phyloP scores from a whole-genome alignment of 768 basidiomycete genomes.

The Suillus placidus region DNA sequence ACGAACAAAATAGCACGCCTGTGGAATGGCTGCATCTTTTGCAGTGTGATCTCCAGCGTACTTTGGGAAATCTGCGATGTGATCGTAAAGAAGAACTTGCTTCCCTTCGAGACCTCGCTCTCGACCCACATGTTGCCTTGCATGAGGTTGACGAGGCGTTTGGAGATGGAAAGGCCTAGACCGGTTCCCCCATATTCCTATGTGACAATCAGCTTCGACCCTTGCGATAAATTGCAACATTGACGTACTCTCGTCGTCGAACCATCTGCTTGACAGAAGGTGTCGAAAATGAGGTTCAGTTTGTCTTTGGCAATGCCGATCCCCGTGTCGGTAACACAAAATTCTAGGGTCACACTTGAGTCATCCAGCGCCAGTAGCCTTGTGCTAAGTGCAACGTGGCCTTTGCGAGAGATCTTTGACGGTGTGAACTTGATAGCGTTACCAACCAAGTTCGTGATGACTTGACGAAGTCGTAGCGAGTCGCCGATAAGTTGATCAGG shows the following conservation, averaged over 20 bases:
- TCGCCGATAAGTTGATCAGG: slow-evolving; percentile 98
- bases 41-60: slow-evolving; percentile 69
- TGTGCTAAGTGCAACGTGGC: slow-evolving; percentile 89
- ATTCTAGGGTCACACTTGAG: slow-evolving; percentile 86
- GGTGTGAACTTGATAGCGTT: slow-evolving; percentile 99
- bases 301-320: slow-evolving; percentile 99
- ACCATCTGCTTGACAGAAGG: slow-evolving; percentile 98
- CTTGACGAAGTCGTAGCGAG: slow-evolving; percentile 90
- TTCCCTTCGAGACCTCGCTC: slow-evolving; percentile 89
- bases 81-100: slow-evolving; percentile 97
- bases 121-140: slow-evolving; percentile 99
- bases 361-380: slow-evolving; percentile 79
- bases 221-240: slow-evolving; percentile 11
- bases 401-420: slow-evolving; percentile 73
- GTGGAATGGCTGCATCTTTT: slow-evolving; percentile 84
- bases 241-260: slow-evolving; percentile 86
- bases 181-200: slow-evolving; percentile 98
- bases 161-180: slow-evolving; percentile 95
- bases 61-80: slow-evolving; percentile 80
- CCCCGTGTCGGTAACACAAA: slow-evolving; percentile 97
- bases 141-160: slow-evolving; percentile 96
- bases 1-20: slow-evolving; percentile 91
- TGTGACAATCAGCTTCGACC: slow-evolving; percentile 1
- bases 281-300: slow-evolving; percentile 97
- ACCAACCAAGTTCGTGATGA: slow-evolving; percentile 93